Evolutionary conservation across 495 filamentous ascomycete species (phyloP).

Genomic region (Barbatosphaeria neglecta): DNA sequence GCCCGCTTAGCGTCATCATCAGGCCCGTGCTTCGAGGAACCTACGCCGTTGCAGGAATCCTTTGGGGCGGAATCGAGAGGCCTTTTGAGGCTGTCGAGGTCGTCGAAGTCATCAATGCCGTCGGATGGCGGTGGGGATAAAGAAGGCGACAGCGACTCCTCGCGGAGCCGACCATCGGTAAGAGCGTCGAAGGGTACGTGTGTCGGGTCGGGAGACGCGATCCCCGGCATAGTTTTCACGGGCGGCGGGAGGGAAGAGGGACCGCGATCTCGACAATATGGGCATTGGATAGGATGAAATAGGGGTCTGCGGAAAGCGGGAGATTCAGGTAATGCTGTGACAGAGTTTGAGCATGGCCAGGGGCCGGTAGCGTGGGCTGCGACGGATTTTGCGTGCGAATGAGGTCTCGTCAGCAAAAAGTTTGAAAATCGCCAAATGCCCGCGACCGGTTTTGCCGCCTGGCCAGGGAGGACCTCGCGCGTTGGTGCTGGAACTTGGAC

Average conservation of each 20-base stretch:
- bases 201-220: conserved; percentile 37
- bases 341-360: conserved; percentile 54
- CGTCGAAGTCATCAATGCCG: conserved; percentile 1
- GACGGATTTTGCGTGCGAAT: conserved; percentile 26
- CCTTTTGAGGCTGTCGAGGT: too few relatives aligned
- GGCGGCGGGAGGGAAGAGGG: conserved; percentile 23
- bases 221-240: conserved; percentile 37
- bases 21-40: too few relatives aligned
- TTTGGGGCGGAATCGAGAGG: conserved; percentile 3
- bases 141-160: conserved; percentile 2
- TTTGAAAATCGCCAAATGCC: conserved; percentile 29
- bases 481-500: not conserved
- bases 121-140: conserved; percentile 1
- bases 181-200: conserved; percentile 20
- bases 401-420: conserved; percentile 29
- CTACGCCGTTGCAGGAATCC: not conserved
- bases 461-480: not conserved
- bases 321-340: conserved; percentile 35
- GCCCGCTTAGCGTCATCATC: too few relatives aligned
- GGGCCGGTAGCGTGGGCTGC: conserved; percentile 24
- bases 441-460: conserved; percentile 1
- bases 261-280: conserved; percentile 57
- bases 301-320: conserved; percentile 52
- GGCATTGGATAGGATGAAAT: conserved; percentile 48
- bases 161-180: conserved; percentile 7